Evolutionary conservation across 164 flowering plant genomes (phyloP).

Genomic region (Stephania yunnanensis): DNA sequence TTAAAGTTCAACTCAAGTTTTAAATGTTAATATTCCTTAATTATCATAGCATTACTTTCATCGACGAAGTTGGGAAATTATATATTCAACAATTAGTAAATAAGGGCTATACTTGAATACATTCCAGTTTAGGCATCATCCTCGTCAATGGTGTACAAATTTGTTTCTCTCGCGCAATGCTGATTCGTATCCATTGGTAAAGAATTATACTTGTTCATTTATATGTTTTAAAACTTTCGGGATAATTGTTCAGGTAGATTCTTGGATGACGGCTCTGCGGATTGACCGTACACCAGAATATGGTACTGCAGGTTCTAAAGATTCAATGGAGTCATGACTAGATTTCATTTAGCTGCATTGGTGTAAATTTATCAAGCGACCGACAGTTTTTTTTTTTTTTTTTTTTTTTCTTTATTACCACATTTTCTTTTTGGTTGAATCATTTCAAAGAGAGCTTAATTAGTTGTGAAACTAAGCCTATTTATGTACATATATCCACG

Average conservation of each 20-base stretch:
- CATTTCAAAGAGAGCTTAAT: no score
- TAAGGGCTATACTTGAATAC: no score
- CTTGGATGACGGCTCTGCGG: slow-evolving; percentile 55
- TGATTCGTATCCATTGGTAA: background rate
- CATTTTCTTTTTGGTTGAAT: no score
- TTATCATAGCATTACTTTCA: no score
- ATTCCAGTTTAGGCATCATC: no score
- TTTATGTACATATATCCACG: no score
- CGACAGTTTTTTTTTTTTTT: background rate
- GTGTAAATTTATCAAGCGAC: slow-evolving; percentile 15
- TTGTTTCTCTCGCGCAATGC: no score
- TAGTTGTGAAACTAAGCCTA: no score
- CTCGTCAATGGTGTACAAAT: no score
- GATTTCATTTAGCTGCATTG: background rate
- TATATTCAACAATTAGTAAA: no score
- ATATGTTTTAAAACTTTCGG: background rate
- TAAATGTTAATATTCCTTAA: background rate
- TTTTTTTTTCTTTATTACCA: background rate
- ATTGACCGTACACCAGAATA: slow-evolving; percentile 33
- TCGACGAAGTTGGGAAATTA: no score
- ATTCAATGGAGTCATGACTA: slow-evolving; percentile 10
- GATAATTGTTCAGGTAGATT: slow-evolving; percentile 42
- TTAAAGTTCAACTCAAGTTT: background rate
- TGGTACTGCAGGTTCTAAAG: slow-evolving; percentile 20
- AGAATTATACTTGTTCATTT: background rate